Evolutionary conservation across 257 asterid species (phyloP).

Genomic region (Solanum pennellii): DNA sequence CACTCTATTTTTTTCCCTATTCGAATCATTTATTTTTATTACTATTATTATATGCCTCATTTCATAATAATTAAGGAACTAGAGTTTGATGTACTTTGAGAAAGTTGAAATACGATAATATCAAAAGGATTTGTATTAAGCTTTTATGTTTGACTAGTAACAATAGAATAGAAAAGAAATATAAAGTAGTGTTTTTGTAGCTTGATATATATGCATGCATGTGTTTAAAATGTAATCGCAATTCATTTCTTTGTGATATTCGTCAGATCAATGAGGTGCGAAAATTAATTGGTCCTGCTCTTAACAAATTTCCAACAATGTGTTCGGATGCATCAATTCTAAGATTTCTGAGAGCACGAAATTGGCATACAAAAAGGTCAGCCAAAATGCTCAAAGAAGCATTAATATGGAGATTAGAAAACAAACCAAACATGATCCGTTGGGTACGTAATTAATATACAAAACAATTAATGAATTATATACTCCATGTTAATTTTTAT

Average conservation of each 20-base stretch:
- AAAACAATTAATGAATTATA: no score
- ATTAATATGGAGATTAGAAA: slow-evolving; percentile 46
- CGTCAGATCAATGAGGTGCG: slow-evolving; percentile 35
- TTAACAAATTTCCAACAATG: slow-evolving; percentile 21
- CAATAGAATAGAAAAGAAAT: no score
- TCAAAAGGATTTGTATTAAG: neutral
- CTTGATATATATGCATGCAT: neutral
- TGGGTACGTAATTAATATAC: slow-evolving; percentile 27
- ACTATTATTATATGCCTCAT: no score
- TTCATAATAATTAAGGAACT: neutral
- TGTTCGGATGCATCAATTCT: slow-evolving; percentile 38
- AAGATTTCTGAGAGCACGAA: slow-evolving; percentile 51
- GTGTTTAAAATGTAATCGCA: neutral
- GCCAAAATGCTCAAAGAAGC: slow-evolving; percentile 51
- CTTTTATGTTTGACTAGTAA: no score
- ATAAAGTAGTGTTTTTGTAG: neutral
- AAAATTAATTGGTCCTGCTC: slow-evolving; percentile 29
- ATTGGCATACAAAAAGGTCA: slow-evolving; percentile 41
- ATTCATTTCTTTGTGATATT: neutral
- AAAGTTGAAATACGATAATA: no score
- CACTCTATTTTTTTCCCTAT: neutral
- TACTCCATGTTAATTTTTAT: no score
- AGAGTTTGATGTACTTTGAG: neutral
- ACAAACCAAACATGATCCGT: slow-evolving; percentile 43
- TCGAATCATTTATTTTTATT: neutral